A percentile compares a stretch with the other conserved stretches of the same genome.
Conservation (phyloP, 2,329 filamentous ascomycete species). For the Emericellopsis atlantica region DNA sequence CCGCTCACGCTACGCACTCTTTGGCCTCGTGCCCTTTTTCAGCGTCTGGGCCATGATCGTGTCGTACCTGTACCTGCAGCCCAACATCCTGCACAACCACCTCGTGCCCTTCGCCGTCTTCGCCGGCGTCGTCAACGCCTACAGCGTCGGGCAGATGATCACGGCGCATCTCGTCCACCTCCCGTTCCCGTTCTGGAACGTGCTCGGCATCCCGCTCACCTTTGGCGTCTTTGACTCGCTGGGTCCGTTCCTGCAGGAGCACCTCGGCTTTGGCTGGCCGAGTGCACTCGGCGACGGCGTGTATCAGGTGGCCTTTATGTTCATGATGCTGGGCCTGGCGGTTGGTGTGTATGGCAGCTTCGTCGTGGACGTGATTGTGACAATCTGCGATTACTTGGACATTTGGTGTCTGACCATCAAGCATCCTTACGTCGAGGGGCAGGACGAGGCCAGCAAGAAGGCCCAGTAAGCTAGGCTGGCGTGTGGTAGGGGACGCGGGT, state of each 20-base stretch:
- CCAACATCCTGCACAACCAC: slow-evolving; percentile 68
- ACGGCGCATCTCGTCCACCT: slow-evolving; percentile 83
- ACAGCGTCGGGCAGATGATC: slow-evolving; percentile 92
- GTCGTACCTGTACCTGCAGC: slow-evolving; percentile 74
- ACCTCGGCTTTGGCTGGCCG: slow-evolving; percentile 59
- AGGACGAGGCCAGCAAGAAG: slow-evolving; percentile 15
- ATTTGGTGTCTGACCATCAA: slow-evolving; percentile 99
- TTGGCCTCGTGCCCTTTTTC: slow-evolving; percentile 75
- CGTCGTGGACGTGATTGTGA: slow-evolving; percentile 91
- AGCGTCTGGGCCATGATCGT: slow-evolving; percentile 65
- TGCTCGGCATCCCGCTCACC: slow-evolving; percentile 65
- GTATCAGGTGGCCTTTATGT: slow-evolving; percentile 89
- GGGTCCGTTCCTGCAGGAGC: slow-evolving; percentile 52
- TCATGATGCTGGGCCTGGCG: slow-evolving; percentile 71
- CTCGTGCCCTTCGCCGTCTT: slow-evolving; percentile 85
- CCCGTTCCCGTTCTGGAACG: slow-evolving; percentile 81
- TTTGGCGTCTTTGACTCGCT: slow-evolving; percentile 71
- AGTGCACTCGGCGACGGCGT: slow-evolving; percentile 60
- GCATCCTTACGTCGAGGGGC: slow-evolving; percentile 47
- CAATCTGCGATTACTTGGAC: slow-evolving; percentile 94
- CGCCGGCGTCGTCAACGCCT: slow-evolving; percentile 82
- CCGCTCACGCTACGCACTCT: slow-evolving; percentile 58
- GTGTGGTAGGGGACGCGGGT: background rate
- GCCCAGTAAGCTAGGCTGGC: background rate
- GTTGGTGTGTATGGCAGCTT: slow-evolving; percentile 95